Base-by-base conservation (phyloP, 441 rosid genomes). In the Pelargonium cotyledonis region DNA sequence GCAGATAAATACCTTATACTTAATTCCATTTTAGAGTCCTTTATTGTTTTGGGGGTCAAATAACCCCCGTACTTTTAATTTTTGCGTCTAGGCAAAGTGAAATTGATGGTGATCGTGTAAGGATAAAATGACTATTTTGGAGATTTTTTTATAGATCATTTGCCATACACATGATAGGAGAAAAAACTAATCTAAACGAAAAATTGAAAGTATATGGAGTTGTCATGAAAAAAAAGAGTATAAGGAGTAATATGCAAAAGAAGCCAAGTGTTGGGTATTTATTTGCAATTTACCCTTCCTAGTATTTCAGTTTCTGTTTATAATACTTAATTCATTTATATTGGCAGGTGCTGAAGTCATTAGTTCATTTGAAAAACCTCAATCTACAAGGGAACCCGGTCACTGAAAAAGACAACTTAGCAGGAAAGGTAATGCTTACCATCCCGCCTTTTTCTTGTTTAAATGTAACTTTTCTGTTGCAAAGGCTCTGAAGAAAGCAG, bases 371-470 rank as follows among this genome's bases (percentile, higher is more conserved):
- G 70, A 79, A 80, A 68, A 91, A 87, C 77, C 87, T 93, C 78
- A 93, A 91, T 80, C 75, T 93, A 72, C 88, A 74, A 72, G 96
- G 98, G 71, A 93, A 93, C 77, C 96, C 90, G 0, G 66, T 93
- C 71, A 82, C 88, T 31, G 89, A 87, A 35, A 83, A 78, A 4
- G 93, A 86, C 41, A 91, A 88, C 77, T 75, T 85, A 62, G 76
- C 76, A 35, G 89, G 86, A 75, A 89, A 93, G 93, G 97, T 89
- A 46, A 47, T 38, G 31, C 0, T 31, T 0, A 44, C 55, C 65
- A n/a, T 67, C 55, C 11, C 29, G 46, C 15, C 38, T 57, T 53
- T 63, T 38, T 29, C 16, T 14, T n/a, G 16, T 12, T 29, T 23
- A 11, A 18, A 0, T 47, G 21, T 18, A 4, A 57, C 23, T 43